Percentiles rank a stretch among this genome's conserved stretches.
Conservation (phyloP, 257 asterid species). For the Leonotis leonurus region DNA sequence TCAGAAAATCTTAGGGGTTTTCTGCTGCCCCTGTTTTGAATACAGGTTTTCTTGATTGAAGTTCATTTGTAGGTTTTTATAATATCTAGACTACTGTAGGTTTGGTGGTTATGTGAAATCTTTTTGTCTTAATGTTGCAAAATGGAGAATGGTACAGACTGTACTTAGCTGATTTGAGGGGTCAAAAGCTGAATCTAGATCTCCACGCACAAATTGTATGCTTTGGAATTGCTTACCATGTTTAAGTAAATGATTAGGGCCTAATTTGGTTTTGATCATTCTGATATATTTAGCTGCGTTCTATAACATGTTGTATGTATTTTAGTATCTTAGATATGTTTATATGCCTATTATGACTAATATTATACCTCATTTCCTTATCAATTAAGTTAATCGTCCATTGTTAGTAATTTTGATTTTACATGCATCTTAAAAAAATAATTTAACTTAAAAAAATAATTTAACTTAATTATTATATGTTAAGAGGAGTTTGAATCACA, state of each 20-base stretch:
- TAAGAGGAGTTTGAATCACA: too few relatives aligned
- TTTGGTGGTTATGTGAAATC: slow-evolving; percentile 7
- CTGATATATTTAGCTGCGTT: neutral
- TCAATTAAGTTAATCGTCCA: too few relatives aligned
- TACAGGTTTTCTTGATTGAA: neutral
- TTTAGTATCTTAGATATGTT: too few relatives aligned
- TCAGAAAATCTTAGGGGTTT: slow-evolving; percentile 23
- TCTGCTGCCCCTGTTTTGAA: slow-evolving; percentile 6
- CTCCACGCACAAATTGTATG: slow-evolving; percentile 1
- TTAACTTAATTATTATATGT: too few relatives aligned
- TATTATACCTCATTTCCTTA: too few relatives aligned
- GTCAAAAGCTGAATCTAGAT: slow-evolving; percentile 15
- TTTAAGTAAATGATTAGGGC: neutral
- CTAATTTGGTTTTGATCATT: neutral
- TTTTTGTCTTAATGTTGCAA: slow-evolving; percentile 11
- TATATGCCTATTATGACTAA: too few relatives aligned
- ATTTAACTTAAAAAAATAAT: too few relatives aligned
- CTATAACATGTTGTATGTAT: too few relatives aligned
- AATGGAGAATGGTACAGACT: neutral
- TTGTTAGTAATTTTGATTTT: too few relatives aligned
- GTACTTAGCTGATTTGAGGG: slow-evolving; percentile 12
- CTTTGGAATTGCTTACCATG: neutral
- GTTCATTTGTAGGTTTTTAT: neutral
- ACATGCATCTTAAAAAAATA: too few relatives aligned
- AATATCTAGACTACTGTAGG: neutral